phyloP scores from a whole-genome alignment of 768 basidiomycete species.

The Boletus rubroflammeus region DNA sequence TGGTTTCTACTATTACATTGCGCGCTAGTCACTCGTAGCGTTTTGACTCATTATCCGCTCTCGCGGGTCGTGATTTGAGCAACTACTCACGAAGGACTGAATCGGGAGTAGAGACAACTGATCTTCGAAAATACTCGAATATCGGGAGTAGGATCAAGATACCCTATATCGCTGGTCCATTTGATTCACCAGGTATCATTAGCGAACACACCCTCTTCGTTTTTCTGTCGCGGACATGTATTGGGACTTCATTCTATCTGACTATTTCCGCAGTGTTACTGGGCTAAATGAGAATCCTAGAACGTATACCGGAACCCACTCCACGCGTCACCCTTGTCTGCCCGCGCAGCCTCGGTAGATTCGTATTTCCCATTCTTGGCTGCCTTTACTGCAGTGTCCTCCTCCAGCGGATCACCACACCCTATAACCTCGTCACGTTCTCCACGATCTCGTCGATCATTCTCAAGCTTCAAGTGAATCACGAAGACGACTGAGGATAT shows the following conservation, averaged over 20 bases:
- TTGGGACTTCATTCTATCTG: background rate
- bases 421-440: conserved; percentile 65
- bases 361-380: conserved; percentile 51
- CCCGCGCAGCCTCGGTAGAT: conserved; percentile 53
- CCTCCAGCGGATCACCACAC: conserved; percentile 42
- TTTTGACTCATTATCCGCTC: background rate
- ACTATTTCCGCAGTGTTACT: background rate
- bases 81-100: background rate
- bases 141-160: background rate
- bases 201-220: background rate
- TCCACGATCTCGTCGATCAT: conserved; percentile 58
- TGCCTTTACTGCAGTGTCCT: conserved; percentile 21
- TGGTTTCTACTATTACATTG: conserved; percentile 43
- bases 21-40: conserved; percentile 36
- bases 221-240: background rate
- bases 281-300: conserved; percentile 18
- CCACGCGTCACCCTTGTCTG: conserved; percentile 65
- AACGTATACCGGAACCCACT: conserved; percentile 71
- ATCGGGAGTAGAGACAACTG: background rate
- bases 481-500: conserved; percentile 48
- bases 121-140: background rate
- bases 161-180: background rate
- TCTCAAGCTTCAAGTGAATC: conserved; percentile 52
- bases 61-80: conserved; percentile 1
- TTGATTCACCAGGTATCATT: background rate